Evolutionary conservation across 345 rosid genomes (phyloP).

Genomic region (Conringia planisiliqua): DNA sequence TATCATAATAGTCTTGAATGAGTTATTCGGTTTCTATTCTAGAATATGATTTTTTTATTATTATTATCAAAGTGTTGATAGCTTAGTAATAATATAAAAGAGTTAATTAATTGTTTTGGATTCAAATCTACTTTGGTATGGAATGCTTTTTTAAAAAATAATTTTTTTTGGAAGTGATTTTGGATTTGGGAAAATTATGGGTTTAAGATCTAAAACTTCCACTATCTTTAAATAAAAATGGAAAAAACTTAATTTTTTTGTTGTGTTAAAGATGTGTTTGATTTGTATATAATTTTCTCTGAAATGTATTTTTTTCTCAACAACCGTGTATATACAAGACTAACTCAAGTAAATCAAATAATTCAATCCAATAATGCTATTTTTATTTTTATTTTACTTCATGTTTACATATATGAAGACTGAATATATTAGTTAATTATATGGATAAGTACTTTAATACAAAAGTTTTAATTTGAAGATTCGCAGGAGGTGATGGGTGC

Average conservation of each 20-base stretch:
- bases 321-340: not conserved
- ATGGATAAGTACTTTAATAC: not conserved
- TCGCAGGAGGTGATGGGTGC: slow-evolving; percentile 7
- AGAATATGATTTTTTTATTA: not conserved
- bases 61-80: no score
- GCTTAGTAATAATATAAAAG: no score
- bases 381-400: not conserved
- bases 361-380: not conserved
- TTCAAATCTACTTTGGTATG: no score
- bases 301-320: not conserved
- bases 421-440: not conserved
- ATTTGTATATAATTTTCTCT: not conserved
- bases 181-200: no score
- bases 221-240: no score
- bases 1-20: no score
- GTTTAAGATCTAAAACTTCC: no score
- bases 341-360: not conserved
- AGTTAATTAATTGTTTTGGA: no score
- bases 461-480: not conserved
- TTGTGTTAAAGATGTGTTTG: not conserved
- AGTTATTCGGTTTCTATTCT: not conserved
- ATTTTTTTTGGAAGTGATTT: no score
- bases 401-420: not conserved
- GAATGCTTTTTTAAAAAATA: no score
- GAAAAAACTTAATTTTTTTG: no score